A percentile compares a stretch with the other conserved stretches of the same genome.
Conservation (phyloP, 352 stramenopile species). For the Phytophthora citrophthora region DNA sequence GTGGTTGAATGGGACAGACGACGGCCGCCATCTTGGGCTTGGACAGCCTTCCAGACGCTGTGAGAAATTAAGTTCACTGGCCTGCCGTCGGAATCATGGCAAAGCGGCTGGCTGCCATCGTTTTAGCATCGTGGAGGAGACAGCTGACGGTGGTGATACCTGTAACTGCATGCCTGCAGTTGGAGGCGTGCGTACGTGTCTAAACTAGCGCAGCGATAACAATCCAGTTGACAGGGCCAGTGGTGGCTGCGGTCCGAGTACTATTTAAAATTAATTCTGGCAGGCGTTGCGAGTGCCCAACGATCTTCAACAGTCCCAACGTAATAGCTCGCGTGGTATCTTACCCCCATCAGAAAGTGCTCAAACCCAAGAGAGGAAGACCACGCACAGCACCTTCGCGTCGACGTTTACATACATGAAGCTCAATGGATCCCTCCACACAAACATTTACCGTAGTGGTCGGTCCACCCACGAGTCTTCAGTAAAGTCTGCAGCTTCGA, state of each 20-base stretch:
- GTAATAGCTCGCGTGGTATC: not conserved
- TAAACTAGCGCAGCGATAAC: no score
- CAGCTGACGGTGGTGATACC: not conserved
- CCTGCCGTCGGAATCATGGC: slow-evolving; percentile 2
- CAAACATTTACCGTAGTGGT: not conserved
- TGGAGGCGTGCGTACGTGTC: not conserved
- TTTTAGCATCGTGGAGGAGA: not conserved
- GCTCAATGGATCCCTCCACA: no score
- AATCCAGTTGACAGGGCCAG: not conserved
- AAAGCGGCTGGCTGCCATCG: not conserved
- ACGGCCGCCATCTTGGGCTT: no score
- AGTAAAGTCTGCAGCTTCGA: no score
- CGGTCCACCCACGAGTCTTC: not conserved
- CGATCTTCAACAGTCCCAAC: slow-evolving; percentile 2
- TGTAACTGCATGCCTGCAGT: not conserved
- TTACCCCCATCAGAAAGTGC: no score
- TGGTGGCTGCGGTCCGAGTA: not conserved
- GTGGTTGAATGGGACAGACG: no score
- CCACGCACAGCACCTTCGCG: no score
- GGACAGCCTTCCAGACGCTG: no score
- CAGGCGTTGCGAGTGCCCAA: no score
- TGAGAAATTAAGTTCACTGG: no score
- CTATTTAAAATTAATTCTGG: no score
- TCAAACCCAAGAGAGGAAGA: no score
- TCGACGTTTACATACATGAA: not conserved